A percentile compares a stretch with the other conserved stretches of the same genome.
Conservation (phyloP, 78 protist species). For the Planoprotostelium fungivorum region DNA sequence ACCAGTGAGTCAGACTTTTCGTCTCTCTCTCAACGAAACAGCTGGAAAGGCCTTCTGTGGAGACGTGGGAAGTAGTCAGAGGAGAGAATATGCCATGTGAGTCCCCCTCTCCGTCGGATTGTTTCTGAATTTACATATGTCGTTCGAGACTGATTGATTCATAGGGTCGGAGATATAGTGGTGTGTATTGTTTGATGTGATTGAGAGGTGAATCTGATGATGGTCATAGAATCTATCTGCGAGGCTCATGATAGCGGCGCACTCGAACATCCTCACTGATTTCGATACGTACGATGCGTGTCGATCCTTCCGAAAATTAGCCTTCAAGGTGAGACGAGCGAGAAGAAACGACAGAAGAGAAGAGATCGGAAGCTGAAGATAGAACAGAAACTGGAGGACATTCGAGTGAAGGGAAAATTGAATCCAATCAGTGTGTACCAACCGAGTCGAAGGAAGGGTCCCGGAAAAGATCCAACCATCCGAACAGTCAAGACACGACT, state of each 20-base stretch:
- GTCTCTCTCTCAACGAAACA: neutral
- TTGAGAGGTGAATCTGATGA: neutral
- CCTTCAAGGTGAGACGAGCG: neutral
- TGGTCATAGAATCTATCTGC: constrained; percentile 5
- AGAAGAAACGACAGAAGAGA: too few relatives aligned
- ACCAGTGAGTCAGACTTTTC: constrained; percentile 43
- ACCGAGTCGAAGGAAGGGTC: constrained; percentile 14
- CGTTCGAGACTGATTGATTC: neutral
- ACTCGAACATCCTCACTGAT: neutral
- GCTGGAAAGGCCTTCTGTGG: constrained; percentile 78
- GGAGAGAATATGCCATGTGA: constrained; percentile 71
- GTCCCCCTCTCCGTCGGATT: neutral
- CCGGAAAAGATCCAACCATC: constrained; percentile 1
- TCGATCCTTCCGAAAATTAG: neutral
- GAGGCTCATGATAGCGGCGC: neutral
- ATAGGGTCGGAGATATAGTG: constrained; percentile 6
- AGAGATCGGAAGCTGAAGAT: too few relatives aligned
- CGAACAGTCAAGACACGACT: neutral
- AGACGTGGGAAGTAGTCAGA: constrained; percentile 58
- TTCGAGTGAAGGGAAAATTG: constrained; percentile 60
- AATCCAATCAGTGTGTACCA: constrained; percentile 25
- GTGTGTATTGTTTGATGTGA: neutral
- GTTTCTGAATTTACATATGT: neutral
- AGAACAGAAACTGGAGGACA: constrained; percentile 4
- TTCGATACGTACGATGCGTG: neutral